These are phyloP conservation scores for Russula compacta DNA, from an alignment of 768 basidiomycete genomes.

Conservation along the genomic window DNA sequence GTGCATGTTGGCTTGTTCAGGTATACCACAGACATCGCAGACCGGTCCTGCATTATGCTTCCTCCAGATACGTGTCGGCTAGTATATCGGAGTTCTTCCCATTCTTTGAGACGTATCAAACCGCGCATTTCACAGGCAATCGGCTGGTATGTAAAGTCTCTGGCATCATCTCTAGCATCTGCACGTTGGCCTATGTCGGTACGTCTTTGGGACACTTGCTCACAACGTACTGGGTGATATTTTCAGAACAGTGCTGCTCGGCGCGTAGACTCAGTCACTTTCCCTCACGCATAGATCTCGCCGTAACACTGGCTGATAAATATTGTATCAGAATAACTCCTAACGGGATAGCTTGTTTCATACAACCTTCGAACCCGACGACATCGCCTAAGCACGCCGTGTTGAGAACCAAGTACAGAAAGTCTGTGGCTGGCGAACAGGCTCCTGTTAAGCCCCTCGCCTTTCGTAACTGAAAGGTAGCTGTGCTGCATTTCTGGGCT, in stretches of 20 bases:
- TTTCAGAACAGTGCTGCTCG: not conserved
- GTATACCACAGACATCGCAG: not conserved
- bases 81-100: not conserved
- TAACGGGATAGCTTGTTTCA: not conserved
- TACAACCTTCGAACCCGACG: too few species aligned
- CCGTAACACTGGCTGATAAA: not conserved
- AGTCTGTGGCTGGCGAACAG: not conserved
- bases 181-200: not conserved
- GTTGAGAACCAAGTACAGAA: too few species aligned
- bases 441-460: not conserved
- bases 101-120: not conserved
- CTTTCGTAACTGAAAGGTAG: not conserved
- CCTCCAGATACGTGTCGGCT: too few species aligned
- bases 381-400: too few species aligned
- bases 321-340: not conserved
- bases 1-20: not conserved
- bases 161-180: not conserved
- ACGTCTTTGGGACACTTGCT: not conserved
- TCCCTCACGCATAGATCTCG: not conserved
- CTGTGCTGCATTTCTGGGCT: not conserved
- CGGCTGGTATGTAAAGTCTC: not conserved
- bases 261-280: not conserved
- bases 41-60: not conserved
- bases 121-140: not conserved
- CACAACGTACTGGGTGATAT: not conserved